phyloP scores from a whole-genome alignment of 1,284 basidiomycete genomes.

The Binderoboletus segoi region DNA sequence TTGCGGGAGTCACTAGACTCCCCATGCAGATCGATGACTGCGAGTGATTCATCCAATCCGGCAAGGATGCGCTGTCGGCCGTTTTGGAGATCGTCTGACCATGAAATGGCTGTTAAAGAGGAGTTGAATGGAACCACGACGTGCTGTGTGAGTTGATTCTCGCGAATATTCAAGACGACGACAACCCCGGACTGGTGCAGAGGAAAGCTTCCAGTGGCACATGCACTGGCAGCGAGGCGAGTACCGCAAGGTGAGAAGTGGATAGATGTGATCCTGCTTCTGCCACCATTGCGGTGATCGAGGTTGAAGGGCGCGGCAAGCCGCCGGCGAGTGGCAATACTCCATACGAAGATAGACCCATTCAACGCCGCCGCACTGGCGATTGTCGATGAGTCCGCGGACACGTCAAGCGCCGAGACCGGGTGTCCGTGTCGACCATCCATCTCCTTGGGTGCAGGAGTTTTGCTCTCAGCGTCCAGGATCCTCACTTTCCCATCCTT shows the following conservation, averaged over 20 bases:
- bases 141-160: not conserved
- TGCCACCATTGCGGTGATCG: not conserved
- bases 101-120: not conserved
- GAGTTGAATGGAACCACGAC: not conserved
- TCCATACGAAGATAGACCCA: constrained; percentile 3
- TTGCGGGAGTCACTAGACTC: not conserved
- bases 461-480: not conserved
- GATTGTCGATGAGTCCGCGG: not conserved
- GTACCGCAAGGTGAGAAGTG: constrained; percentile 1
- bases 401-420: constrained; percentile 5
- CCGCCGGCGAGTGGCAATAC: not conserved
- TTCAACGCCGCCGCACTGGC: constrained; percentile 10
- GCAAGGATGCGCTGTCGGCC: not conserved
- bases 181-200: not conserved
- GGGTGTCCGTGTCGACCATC: not conserved
- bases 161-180: constrained; percentile 2
- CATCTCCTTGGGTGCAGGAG: not conserved
- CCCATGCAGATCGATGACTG: constrained; percentile 1
- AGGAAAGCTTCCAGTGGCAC: not conserved
- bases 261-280: not conserved
- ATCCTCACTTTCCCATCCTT: constrained; percentile 4
- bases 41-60: constrained; percentile 2
- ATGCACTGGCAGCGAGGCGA: constrained; percentile 1
- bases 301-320: constrained; percentile 1
- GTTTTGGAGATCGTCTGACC: not conserved